phyloP scores from a whole-genome alignment of 169 alveolate genomes.

The Plasmodium knowlesi region DNA sequence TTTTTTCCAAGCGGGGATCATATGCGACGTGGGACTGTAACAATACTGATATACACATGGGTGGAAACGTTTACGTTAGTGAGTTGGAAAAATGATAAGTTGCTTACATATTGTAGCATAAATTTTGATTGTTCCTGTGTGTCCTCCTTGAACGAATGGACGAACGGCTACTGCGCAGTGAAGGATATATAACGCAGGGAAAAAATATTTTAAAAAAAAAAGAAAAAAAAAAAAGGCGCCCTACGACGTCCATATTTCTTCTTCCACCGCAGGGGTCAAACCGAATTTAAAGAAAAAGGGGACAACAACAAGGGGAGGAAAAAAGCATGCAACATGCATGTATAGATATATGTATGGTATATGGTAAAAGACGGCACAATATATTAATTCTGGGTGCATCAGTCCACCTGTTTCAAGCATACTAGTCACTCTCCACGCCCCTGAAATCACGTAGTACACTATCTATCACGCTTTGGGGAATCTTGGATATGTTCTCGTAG shows the following conservation, averaged over 20 bases:
- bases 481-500: conserved; percentile 45
- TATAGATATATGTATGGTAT: neutral
- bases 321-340: neutral
- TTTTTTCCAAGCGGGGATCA: neutral
- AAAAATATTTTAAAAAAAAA: too few relatives aligned
- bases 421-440: conserved; percentile 24
- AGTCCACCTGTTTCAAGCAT: neutral
- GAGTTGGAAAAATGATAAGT: neutral
- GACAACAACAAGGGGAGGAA: neutral
- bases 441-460: conserved; percentile 51
- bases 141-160: neutral
- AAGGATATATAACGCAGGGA: neutral
- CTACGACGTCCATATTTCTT: neutral
- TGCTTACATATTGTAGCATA: neutral
- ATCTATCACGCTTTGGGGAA: conserved; percentile 52
- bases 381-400: neutral
- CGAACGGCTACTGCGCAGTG: neutral
- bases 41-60: neutral
- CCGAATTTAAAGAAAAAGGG: neutral
- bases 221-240: neutral
- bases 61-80: neutral
- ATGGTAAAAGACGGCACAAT: neutral
- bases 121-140: too few relatives aligned
- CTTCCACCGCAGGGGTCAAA: neutral
- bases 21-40: neutral